These are phyloP conservation scores for Polygonum aviculare DNA, from an alignment of 148 eudicot genomes.

Conservation along the genomic window DNA sequence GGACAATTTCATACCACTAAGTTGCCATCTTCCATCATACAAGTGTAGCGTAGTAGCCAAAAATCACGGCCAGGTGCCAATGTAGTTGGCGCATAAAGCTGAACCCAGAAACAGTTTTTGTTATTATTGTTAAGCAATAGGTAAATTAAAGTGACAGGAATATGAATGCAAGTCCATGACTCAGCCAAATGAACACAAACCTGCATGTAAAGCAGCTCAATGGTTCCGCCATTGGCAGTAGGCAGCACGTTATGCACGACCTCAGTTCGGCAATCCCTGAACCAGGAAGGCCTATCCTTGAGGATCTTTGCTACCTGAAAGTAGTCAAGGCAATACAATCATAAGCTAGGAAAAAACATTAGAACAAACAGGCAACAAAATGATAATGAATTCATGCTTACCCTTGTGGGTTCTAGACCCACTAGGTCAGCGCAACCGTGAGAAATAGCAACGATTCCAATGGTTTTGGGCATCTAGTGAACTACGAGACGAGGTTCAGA, in stretches of 20 bases:
- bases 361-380: neutral
- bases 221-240: conserved; percentile 98
- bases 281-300: conserved; percentile 98
- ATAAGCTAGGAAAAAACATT: neutral
- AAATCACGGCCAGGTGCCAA: conserved; percentile 97
- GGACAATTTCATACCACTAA: conserved; percentile 49
- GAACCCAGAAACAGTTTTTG: conserved; percentile 9
- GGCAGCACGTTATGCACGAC: conserved; percentile 95
- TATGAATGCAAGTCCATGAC: neutral
- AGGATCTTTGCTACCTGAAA: conserved; percentile 93
- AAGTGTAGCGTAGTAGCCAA: conserved; percentile 89
- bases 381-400: conserved; percentile 19
- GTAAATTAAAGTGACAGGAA: neutral
- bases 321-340: neutral
- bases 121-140: neutral
- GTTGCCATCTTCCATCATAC: conserved; percentile 93
- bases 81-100: conserved; percentile 99
- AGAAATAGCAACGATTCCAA: conserved; percentile 99
- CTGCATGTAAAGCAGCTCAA: conserved; percentile 99
- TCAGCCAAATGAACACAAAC: conserved; percentile 20
- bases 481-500: no score
- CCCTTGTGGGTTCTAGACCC: conserved; percentile 98
- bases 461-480: conserved; percentile 23
- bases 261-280: conserved; percentile 97
- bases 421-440: conserved; percentile 99